phyloP scores from a whole-genome alignment of 202 grass and related monocot species.

The Schoenoplectus triqueter region DNA sequence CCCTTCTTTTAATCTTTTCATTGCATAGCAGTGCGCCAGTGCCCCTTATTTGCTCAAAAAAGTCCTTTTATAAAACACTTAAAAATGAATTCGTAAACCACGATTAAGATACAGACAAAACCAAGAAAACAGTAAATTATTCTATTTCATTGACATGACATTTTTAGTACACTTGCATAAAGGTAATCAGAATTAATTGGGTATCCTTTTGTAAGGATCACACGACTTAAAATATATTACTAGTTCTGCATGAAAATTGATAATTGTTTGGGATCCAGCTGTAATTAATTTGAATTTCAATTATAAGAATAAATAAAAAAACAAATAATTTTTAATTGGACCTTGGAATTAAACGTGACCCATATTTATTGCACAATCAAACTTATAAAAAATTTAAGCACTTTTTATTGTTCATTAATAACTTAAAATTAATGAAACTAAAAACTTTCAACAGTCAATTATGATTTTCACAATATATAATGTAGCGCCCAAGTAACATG shows the following conservation, averaged over 20 bases:
- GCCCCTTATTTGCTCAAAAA: constrained; percentile 8
- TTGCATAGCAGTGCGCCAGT: background rate
- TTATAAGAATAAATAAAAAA: background rate
- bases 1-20: background rate
- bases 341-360: background rate
- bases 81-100: background rate
- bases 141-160: background rate
- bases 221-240: background rate
- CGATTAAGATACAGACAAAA: constrained; percentile 12
- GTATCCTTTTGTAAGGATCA: background rate
- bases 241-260: background rate
- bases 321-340: background rate
- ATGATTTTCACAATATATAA: background rate
- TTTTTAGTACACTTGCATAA: background rate
- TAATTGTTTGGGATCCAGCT: background rate
- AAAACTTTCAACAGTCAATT: background rate
- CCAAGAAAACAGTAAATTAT: background rate
- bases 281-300: background rate
- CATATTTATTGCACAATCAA: background rate
- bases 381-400: background rate
- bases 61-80: background rate
- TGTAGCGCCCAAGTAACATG: background rate
- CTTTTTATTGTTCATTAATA: background rate
- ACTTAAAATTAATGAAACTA: background rate
- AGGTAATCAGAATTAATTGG: background rate